Conservation (phyloP, 306 rosid genomes). For the Malus orientalis region DNA sequence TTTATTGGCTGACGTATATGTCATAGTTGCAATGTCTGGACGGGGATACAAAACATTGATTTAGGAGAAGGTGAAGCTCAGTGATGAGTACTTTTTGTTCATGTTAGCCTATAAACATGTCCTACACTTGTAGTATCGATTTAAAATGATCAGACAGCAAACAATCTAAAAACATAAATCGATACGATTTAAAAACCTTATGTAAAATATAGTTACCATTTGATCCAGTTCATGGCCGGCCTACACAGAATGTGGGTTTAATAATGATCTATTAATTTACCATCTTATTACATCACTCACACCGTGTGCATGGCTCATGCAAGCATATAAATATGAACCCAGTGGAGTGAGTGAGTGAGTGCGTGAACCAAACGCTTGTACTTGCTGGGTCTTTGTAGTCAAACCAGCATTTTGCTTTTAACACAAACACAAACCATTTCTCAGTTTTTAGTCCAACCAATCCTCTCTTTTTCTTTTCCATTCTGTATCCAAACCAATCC, state of each 20-base stretch:
- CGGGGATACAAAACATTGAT: no score
- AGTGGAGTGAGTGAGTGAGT: background rate
- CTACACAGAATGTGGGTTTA: background rate
- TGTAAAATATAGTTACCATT: background rate
- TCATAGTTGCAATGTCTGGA: background rate
- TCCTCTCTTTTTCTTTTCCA: constrained; percentile 13
- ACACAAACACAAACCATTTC: constrained; percentile 1
- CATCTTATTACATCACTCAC: background rate
- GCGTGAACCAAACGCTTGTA: background rate
- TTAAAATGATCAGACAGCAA: no score
- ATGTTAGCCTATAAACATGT: no score
- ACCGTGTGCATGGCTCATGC: constrained; percentile 40
- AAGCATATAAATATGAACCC: background rate
- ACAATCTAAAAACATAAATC: background rate
- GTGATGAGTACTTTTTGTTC: no score
- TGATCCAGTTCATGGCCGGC: background rate
- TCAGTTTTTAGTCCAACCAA: background rate
- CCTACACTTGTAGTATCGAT: background rate
- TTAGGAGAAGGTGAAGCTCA: no score
- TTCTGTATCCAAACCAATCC: background rate
- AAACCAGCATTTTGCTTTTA: constrained; percentile 8
- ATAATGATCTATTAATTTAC: background rate
- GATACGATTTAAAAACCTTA: background rate
- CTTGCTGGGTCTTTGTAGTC: constrained; percentile 16
- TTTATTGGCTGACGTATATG: no score